Evolutionary conservation across 2,329 filamentous ascomycete species (phyloP).

Genomic region (Diaporthe aspalathi): DNA sequence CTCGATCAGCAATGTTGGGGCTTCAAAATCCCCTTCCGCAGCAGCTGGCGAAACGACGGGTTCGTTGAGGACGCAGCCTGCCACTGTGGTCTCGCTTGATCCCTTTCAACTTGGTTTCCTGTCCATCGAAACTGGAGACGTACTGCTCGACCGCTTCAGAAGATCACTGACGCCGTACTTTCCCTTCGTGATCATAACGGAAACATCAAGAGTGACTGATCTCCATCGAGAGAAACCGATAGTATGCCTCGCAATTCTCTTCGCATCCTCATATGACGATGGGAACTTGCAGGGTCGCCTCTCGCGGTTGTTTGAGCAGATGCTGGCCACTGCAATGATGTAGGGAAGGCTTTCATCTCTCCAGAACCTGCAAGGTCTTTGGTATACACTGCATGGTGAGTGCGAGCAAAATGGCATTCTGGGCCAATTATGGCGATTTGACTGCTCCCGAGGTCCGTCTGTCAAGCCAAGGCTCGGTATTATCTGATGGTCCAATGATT

Average conservation of each 20-base stretch:
- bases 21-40: not conserved
- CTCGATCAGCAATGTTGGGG: not conserved
- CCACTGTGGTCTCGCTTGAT: not conserved
- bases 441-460: too few relatives aligned
- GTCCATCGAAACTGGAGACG: not conserved
- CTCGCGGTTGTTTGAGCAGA: not conserved
- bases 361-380: conserved; percentile 6
- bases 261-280: not conserved
- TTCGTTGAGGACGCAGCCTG: not conserved
- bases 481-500: not conserved
- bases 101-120: not conserved
- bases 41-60: not conserved
- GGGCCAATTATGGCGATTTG: fast-evolving
- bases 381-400: conserved; percentile 7
- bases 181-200: not conserved
- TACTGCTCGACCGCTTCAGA: not conserved
- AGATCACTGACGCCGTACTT: not conserved
- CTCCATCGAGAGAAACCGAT: conserved; percentile 6
- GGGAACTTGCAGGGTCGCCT: not conserved
- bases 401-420: not conserved
- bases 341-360: not conserved
- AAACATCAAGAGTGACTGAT: not conserved
- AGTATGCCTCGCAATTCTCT: conserved; percentile 10
- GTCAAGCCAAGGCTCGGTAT: too few relatives aligned
- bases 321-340: not conserved